A percentile compares a stretch with the other conserved stretches of the same genome.
phyloP scores from a whole-genome alignment of 2,329 filamentous ascomycete species.

The Madurella fahalii region DNA sequence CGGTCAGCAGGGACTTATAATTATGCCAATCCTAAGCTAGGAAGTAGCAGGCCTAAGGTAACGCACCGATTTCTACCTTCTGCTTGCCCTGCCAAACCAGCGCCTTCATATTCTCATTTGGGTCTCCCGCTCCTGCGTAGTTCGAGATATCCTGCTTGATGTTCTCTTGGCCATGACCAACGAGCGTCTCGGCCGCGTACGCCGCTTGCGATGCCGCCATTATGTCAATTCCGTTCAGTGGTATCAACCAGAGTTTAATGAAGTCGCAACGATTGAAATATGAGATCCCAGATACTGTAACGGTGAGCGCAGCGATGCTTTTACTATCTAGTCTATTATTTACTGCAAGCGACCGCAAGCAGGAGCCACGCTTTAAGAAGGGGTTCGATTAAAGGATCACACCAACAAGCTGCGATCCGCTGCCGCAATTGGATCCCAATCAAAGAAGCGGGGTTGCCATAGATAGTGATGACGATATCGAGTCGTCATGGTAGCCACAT shows the following conservation, averaged over 20 bases:
- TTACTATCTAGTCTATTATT: no score
- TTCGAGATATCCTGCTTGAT: conserved; percentile 67
- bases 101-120: conserved; percentile 68
- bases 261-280: no score
- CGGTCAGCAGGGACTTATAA: neutral
- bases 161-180: conserved; percentile 65
- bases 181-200: conserved; percentile 57
- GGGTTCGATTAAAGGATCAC: no score
- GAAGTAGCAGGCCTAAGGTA: neutral
- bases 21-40: no score
- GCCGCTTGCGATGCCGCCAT: conserved; percentile 66
- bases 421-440: no score
- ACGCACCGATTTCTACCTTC: conserved; percentile 61
- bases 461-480: neutral
- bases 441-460: no score
- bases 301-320: no score
- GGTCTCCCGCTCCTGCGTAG: conserved; percentile 45
- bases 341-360: no score
- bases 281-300: no score
- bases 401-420: no score
- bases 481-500: neutral
- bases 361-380: no score
- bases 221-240: conserved; percentile 19
- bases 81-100: conserved; percentile 81
- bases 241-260: no score